phyloP scores from a whole-genome alignment of 2,329 filamentous ascomycete genomes.

The Aspergillus flavus region DNA sequence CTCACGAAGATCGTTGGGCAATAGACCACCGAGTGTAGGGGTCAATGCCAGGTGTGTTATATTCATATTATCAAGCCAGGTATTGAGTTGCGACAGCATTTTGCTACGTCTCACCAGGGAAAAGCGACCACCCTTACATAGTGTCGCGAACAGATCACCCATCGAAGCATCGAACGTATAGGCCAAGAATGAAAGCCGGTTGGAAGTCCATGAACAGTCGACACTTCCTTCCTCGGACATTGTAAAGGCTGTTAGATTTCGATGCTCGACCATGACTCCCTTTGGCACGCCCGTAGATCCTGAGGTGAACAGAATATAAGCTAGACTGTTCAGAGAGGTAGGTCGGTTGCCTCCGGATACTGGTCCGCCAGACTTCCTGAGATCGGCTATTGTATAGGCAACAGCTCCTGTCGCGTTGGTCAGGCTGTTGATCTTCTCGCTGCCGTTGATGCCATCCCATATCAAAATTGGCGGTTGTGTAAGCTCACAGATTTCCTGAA shows the following conservation, averaged over 20 bases:
- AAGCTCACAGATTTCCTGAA: neutral
- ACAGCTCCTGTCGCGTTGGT: neutral
- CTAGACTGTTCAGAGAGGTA: too few relatives aligned
- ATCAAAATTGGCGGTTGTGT: neutral
- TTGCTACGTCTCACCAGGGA: neutral
- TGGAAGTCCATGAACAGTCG: too few relatives aligned
- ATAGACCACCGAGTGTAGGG: slow-evolving; percentile 7
- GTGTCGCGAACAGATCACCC: slow-evolving; percentile 11
- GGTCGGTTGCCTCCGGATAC: too few relatives aligned
- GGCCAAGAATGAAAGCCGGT: too few relatives aligned
- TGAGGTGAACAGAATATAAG: too few relatives aligned
- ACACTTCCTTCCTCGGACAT: too few relatives aligned
- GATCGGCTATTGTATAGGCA: neutral
- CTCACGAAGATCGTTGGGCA: neutral
- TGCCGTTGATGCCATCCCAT: slow-evolving; percentile 7
- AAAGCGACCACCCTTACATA: slow-evolving; percentile 10
- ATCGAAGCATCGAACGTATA: slow-evolving; percentile 6
- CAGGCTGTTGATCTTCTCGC: neutral
- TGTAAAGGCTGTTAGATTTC: too few relatives aligned
- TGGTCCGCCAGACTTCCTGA: too few relatives aligned
- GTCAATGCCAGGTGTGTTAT: slow-evolving; percentile 11
- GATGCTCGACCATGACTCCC: too few relatives aligned
- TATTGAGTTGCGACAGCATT: neutral
- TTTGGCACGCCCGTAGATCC: too few relatives aligned
- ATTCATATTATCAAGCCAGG: neutral